These are phyloP conservation scores for Barnettozyma siamensis DNA, from an alignment of 805 yeast genomes.

Conservation along the genomic window DNA sequence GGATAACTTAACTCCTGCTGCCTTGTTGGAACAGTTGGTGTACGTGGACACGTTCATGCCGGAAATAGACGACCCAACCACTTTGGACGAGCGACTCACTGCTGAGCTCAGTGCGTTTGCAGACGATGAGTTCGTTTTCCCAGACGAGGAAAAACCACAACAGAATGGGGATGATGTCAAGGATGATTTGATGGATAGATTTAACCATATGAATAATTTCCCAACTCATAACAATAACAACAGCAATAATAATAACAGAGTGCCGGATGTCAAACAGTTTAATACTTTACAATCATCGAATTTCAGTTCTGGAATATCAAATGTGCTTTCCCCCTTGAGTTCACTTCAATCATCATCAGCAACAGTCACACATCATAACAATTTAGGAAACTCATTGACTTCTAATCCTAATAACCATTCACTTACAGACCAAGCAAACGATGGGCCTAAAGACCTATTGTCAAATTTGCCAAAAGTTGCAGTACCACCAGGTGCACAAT, in stretches of 20 bases:
- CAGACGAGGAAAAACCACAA: conserved; percentile 70
- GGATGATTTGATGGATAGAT: conserved; percentile 11
- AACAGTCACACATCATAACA: not conserved
- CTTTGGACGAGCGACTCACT: conserved; percentile 46
- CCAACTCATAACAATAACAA: not conserved
- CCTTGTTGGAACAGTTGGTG: conserved; percentile 66
- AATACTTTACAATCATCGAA: conserved; percentile 10
- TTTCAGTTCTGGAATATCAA: conserved; percentile 9
- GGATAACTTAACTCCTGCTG: conserved; percentile 32
- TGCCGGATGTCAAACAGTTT: conserved; percentile 8
- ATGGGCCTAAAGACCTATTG: conserved; percentile 25
- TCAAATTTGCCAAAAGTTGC: conserved; percentile 51
- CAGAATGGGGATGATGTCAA: conserved; percentile 12
- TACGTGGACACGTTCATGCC: conserved; percentile 75
- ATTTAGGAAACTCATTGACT: too few relatives aligned
- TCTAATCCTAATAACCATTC: not conserved
- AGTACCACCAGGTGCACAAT: conserved; percentile 70
- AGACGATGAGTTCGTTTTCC: conserved; percentile 72
- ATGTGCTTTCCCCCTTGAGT: conserved; percentile 10
- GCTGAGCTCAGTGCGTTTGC: conserved; percentile 79
- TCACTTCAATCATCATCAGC: conserved; percentile 6
- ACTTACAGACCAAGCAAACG: conserved; percentile 25
- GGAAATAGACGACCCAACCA: conserved; percentile 36
- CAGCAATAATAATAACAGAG: not conserved
- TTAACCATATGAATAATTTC: conserved; percentile 7